Evolutionary conservation across 768 basidiomycete species (phyloP), one percentile per base, ranked within the genome.

Genomic region (Termitomyces sp.): DNA sequence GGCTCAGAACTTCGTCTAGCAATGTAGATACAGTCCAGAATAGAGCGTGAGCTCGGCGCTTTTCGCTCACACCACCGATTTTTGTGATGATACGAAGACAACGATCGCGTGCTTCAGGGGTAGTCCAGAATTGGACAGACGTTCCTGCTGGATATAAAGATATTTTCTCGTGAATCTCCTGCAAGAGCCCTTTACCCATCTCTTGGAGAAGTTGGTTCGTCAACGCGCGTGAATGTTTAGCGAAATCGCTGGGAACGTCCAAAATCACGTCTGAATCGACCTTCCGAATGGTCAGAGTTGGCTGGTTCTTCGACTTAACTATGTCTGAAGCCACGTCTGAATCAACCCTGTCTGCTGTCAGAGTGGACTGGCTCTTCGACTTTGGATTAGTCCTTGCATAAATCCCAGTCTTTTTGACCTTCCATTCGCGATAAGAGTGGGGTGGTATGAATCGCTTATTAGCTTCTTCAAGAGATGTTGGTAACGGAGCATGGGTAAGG

Each of bases 41-140:
- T 23, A 94, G 68, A 0, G 84, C 86, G 34, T 75, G 72, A 0
- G 83, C 85, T 34, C 92, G 77, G 12, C 75, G 73, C 59, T 77
- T 82, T 70, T 94, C 92, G 57, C 71, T 72, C 5, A 76, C 72
- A 0, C 91, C 91, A 1, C 90, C 92, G 37, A 96, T 91, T 66
- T 89, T 90, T 35, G 77, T 75, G 4, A 92, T 84, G 55, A 95
- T 94, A n/a, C 82, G 77, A 19, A 86, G 71, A 63, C 86, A 88
- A 5, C 91, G 80, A 48, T 82, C 79, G 42, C 81, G 80, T 0
- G 91, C 91, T 66, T 94, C 92, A 0, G 69, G 66, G 0, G 91
- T 94, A 5, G 89, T 86, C 89, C 90, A 96, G 58, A 94, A 92
- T 45, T 80, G 76, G 7, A 89, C 73, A 2, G 56, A 43, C 3